phyloP scores from a whole-genome alignment of 495 filamentous ascomycete genomes.

The Hyaloscypha hepaticicola region DNA sequence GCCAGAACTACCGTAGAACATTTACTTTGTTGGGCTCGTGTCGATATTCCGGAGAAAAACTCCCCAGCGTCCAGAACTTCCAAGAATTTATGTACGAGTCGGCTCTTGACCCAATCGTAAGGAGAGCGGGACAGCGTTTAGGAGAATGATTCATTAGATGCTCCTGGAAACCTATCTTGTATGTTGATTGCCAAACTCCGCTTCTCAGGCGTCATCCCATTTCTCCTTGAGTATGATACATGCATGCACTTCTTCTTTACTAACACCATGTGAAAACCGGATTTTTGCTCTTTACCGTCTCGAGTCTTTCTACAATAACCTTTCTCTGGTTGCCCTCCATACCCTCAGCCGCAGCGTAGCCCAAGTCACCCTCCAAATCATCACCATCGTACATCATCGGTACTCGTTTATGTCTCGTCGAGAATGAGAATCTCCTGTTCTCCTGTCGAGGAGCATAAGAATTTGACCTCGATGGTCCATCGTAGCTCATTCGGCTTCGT shows the following conservation, averaged over 20 bases:
- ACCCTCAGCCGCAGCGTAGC: slow-evolving; percentile 90
- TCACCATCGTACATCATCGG: slow-evolving; percentile 54
- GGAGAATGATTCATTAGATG: neutral
- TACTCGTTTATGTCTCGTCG: slow-evolving; percentile 18
- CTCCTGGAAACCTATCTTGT: neutral
- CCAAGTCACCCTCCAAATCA: slow-evolving; percentile 86
- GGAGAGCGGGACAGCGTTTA: no score
- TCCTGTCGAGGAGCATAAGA: slow-evolving; percentile 12
- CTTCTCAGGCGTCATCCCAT: neutral
- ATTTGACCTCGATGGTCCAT: slow-evolving; percentile 35
- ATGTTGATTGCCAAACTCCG: neutral
- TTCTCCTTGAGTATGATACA: neutral
- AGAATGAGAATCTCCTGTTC: slow-evolving; percentile 30
- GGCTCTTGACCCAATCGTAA: no score
- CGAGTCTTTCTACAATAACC: slow-evolving; percentile 94
- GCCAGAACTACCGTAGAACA: neutral
- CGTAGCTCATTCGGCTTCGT: slow-evolving; percentile 37
- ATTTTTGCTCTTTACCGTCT: slow-evolving; percentile 91
- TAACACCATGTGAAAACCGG: slow-evolving; percentile 98
- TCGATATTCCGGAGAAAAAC: neutral
- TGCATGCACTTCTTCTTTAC: slow-evolving; percentile 16
- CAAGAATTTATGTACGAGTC: neutral
- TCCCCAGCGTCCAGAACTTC: neutral
- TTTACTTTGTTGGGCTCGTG: neutral
- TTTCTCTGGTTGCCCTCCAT: slow-evolving; percentile 86